Conservation (phyloP, 116 monocot genomes). For the Cymodocea nodosa region DNA sequence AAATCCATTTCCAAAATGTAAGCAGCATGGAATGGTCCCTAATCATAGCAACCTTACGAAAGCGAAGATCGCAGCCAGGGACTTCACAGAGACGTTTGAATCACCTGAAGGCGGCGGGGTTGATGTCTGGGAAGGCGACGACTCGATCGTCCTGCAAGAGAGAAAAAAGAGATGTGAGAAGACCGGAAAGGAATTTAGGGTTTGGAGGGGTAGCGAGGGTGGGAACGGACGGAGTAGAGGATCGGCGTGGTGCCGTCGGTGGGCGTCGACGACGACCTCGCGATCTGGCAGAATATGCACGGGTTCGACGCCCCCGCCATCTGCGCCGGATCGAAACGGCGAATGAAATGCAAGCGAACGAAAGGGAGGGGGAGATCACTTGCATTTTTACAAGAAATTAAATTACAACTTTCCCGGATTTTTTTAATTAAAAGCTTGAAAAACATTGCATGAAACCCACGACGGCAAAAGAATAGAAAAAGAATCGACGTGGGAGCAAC, state of each 20-base stretch:
- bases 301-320: constrained; percentile 2
- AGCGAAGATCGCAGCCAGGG: neutral
- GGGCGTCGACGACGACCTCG: constrained; percentile 14
- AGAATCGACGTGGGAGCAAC: too few relatives aligned
- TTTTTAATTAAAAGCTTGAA: too few relatives aligned
- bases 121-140: constrained; percentile 38
- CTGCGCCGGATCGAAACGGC: neutral
- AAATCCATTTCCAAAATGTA: too few relatives aligned
- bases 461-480: too few relatives aligned
- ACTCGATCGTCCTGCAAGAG: constrained; percentile 36
- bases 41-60: neutral
- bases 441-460: too few relatives aligned
- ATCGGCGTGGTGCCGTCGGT: constrained; percentile 8
- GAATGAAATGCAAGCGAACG: too few relatives aligned
- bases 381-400: too few relatives aligned
- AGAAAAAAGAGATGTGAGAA: neutral
- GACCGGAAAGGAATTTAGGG: neutral
- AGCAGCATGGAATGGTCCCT: too few relatives aligned
- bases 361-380: too few relatives aligned
- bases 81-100: neutral
- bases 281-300: constrained; percentile 44
- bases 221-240: constrained; percentile 25
- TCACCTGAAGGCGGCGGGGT: constrained; percentile 44
- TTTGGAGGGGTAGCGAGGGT: neutral
- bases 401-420: too few relatives aligned